Base-by-base conservation (phyloP, 129 eudicot genomes). In the Ambrosia trifida region DNA sequence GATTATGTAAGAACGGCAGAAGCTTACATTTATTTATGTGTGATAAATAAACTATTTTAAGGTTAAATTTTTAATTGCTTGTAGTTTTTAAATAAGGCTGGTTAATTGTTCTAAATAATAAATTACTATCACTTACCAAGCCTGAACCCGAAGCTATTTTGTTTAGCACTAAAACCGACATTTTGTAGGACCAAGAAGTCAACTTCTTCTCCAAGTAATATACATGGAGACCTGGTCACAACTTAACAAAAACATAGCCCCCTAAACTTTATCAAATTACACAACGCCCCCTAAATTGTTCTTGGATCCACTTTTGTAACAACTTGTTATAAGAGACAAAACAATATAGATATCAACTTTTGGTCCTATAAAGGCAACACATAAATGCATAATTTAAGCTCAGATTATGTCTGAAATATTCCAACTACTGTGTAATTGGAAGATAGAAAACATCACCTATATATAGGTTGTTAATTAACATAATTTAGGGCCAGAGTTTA, bases 191-290 rank as follows among this genome's bases (percentile, higher is more conserved):
- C 40, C 64, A 58, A 30, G 40, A 11, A 18, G 61, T 11, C 38
- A 57, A 57, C 63, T 57, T 57, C 62, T 24, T 24, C 63, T 11
- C 63, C 63, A 57, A 57, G 63, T 57, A 57, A 57, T 57, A 8
- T 57, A 24, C 63, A 57, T 57, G n/a, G 33, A 53, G 10, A 57
- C 44, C 44, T 40, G 44, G 44, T 10, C 10, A 40, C 64, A 20
- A 56, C 35, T 24, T 24, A 52, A 52, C 30, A 5, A 56, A 56
- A 24, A 11, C 4, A 4, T 12, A 28, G 64, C 17, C 40, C 64
- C 64, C 17, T 11, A 35, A 30, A 12, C 9, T 58, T 58, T 11
- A 56, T 11, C 38, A 28, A 58, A 30, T 4, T 58, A 30, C 64
- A 58, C 40, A 30, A 58, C 40, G 2, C 11, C 40, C 64, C 64